Evolutionary conservation across 768 basidiomycete genomes (phyloP).

Genomic region (Neoboletus magnificus): DNA sequence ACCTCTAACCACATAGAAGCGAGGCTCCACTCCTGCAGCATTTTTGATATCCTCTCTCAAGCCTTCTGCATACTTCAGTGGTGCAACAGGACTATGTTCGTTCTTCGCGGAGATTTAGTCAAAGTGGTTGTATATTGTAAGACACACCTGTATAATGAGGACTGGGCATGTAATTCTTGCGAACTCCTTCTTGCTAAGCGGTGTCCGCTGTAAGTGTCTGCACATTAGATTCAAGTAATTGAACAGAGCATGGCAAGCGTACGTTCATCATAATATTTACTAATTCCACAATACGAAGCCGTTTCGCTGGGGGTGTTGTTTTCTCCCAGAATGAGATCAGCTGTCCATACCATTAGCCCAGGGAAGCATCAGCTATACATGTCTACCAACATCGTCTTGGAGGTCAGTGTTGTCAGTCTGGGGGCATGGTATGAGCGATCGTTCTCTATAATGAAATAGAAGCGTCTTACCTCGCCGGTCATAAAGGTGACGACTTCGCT

Average conservation of each 20-base stretch:
- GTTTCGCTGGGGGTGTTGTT: conserved; percentile 49
- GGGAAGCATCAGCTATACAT: not conserved
- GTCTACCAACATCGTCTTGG: conserved; percentile 55
- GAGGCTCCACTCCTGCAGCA: conserved; percentile 43
- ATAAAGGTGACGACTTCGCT: conserved; percentile 56
- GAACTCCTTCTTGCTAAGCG: conserved; percentile 45
- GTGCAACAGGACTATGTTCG: conserved; percentile 52
- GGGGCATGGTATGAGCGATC: conserved; percentile 1
- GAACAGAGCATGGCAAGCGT: conserved; percentile 20
- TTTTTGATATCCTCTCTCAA: conserved; percentile 48
- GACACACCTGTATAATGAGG: conserved; percentile 62
- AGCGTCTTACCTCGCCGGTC: conserved; percentile 51
- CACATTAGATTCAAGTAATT: not conserved
- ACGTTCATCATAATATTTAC: conserved; percentile 61
- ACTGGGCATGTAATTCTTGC: conserved; percentile 59
- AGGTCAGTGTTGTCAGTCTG: conserved; percentile 45
- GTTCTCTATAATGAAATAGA: not conserved
- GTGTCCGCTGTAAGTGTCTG: conserved; percentile 45
- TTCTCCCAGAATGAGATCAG: conserved; percentile 65
- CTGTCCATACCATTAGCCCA: conserved; percentile 35
- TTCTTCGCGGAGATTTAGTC: conserved; percentile 41
- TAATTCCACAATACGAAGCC: conserved; percentile 51
- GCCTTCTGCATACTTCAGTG: conserved; percentile 54
- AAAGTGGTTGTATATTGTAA: not conserved
- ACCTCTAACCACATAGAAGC: conserved; percentile 65